phyloP scores from a whole-genome alignment of 805 yeast species.

The Barnettozyma californica region DNA sequence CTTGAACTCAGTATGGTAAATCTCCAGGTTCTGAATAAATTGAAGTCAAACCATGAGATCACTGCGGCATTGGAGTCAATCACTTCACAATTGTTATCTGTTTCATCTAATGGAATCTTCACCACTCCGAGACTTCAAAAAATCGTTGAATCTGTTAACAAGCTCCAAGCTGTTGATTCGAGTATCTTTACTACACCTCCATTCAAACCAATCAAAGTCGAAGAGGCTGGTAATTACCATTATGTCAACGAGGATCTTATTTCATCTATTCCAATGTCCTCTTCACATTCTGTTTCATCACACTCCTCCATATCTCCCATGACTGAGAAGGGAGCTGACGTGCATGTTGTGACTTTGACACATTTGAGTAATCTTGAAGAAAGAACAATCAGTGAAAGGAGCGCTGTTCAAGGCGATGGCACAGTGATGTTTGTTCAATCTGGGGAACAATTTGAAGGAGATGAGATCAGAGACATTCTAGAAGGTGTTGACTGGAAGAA shows the following conservation, averaged over 20 bases:
- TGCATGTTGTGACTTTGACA: neutral
- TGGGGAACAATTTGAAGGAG: neutral
- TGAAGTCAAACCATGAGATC: neutral
- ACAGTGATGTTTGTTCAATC: neutral
- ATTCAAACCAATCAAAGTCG: neutral
- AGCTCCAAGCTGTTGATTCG: neutral
- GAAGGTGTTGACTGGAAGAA: conserved; percentile 30
- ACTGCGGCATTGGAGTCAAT: neutral
- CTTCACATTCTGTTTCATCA: conserved; percentile 1
- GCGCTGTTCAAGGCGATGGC: neutral
- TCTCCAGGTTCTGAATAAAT: neutral
- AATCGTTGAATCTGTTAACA: neutral
- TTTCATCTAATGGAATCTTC: neutral
- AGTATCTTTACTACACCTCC: neutral
- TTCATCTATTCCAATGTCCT: conserved; percentile 5
- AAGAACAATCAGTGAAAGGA: neutral
- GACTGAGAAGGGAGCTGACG: neutral
- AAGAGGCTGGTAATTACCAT: neutral
- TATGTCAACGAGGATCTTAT: neutral
- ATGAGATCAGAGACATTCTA: conserved; percentile 25
- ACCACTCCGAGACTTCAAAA: neutral
- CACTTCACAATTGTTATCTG: neutral
- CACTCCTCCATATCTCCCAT: neutral
- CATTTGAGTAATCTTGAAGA: neutral
- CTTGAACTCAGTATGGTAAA: neutral